These are phyloP conservation scores for Globisporangium parvum DNA, from an alignment of 352 stramenopile genomes.

Conservation along the genomic window DNA sequence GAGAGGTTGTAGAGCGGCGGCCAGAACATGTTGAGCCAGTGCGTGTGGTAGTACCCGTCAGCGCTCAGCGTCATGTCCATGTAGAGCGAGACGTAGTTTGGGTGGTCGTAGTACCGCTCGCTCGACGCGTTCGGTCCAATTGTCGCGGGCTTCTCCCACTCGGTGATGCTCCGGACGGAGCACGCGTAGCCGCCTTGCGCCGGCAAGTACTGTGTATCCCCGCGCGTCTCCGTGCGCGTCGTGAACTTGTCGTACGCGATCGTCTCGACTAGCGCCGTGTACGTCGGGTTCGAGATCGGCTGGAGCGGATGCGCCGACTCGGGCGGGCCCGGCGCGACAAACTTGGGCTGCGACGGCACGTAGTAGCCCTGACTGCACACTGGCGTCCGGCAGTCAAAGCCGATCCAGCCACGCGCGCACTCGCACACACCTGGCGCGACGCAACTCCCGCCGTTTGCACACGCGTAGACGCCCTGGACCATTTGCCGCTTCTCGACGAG, in stretches of 20 bases:
- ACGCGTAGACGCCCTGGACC: slow-evolving; percentile 92
- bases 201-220: slow-evolving; percentile 53
- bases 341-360: slow-evolving; percentile 63
- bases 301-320: slow-evolving; percentile 39
- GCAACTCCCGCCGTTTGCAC: slow-evolving; percentile 92
- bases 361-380: slow-evolving; percentile 94
- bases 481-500: slow-evolving; percentile 80
- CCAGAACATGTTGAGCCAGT: slow-evolving; percentile 90
- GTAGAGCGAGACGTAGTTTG: slow-evolving; percentile 96
- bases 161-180: slow-evolving; percentile 89
- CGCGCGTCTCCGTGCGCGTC: slow-evolving; percentile 24
- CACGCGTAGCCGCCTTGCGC: slow-evolving; percentile 93
- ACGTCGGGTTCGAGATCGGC: slow-evolving; percentile 60
- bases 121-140: slow-evolving; percentile 42
- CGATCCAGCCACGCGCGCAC: slow-evolving; percentile 89
- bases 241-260: slow-evolving; percentile 47
- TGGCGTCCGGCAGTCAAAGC: slow-evolving; percentile 96
- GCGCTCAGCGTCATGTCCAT: slow-evolving; percentile 87
- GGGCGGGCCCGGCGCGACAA: slow-evolving; percentile 64
- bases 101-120: slow-evolving; percentile 86
- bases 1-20: slow-evolving; percentile 88
- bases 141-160: slow-evolving; percentile 89
- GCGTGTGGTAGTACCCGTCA: slow-evolving; percentile 83
- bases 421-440: slow-evolving; percentile 87
- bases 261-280: slow-evolving; percentile 42